Evolutionary conservation across 345 rosid genomes (phyloP), one percentile per base, ranked within the genome.

Genomic region (Eucalyptus sp.): DNA sequence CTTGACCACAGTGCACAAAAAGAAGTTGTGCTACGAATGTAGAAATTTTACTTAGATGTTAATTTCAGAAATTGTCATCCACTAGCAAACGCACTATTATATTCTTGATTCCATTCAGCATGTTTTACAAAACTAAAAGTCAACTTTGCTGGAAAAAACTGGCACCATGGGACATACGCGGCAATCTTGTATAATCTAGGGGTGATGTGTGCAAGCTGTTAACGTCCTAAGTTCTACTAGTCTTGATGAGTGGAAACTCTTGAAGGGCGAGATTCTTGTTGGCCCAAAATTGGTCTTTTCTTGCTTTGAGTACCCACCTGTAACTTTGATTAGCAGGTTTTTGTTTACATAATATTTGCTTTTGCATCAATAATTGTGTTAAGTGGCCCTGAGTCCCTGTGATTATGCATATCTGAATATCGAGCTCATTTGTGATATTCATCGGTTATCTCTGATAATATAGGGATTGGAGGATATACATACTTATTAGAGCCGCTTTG

Each of bases 401-500:
- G 51, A 87, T 29, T 15, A 46, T 46, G 50, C 86, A 79, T 41
- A 16, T 84, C 43, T 71, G 17, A 54, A 24, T 31, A 25, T 29
- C 25, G 24, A 46, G 81, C 49, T 48, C 68, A 83, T 71, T 68
- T 52, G 60, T 89, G 48, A 88, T 87, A 16, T 87, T n/a, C 51
- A 86, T 87, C 48, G 25, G 16, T 86, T 88, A 89, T 89, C 83
- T 6, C 2, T 88, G 52, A 88, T 86, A 87, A 89, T 92, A 83
- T 88, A 96, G 99, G 99, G 41, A 92, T 94, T 86, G 99, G 99
- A 71, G 99, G 99, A 90, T 96, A 97, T 89, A 94, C 98, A 15
- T 97, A 97, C 92, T 94, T 96, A 92, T 71, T 96, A 31, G 99
- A 96, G 94, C 99, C 99, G 11, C 96, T 97, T 54, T 97, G 99